Evolutionary conservation across 2,329 filamentous ascomycete species (phyloP), one percentile per base, ranked within the genome.

Genomic region (Penicillium sp.): DNA sequence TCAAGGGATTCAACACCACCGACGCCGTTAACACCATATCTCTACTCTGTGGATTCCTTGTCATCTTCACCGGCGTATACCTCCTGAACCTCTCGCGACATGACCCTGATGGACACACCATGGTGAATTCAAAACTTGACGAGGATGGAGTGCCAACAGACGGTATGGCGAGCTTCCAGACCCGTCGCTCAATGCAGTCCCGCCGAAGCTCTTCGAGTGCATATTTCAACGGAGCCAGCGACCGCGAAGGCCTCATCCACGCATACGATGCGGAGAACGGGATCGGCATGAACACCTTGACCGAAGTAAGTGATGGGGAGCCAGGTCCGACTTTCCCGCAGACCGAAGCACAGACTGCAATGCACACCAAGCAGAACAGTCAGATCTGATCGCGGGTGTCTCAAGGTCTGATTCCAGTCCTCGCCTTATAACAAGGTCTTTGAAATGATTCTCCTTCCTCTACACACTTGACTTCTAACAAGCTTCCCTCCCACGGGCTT

Each of bases 31-130:
- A 94, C 77, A 97, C 91, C 0, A 86, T 97, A 56, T 97, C 93
- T 4, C 83, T 97, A 14, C 83, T 97, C 50, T 93, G 89, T 72
- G 93, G 93, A 57, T 97, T 97, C 78, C 84, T 97, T 56, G 86
- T 94, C 63, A 97, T 96, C 58, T 97, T 97, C 73, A 89, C 92
- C 3, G 93, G 93, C 29, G 93, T 97, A 51, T 97, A 97, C 75
- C 85, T 97, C 6, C 84, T 97, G 65, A 97, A 97, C 70, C 85
- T 99, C n/a, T 97, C 93, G 0, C 88, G 94, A 68, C 84, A 87
- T 63, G 94, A 99, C 69, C 92, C 94, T 1, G 87, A 96, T 68
- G 92, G 92, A 50, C 85, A 82, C 56, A 84, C 82, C 56, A 73
- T 88, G 61, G 79, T 89, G 35, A 82, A 84, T 51, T 83, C 84